A percentile compares a stretch with the other conserved stretches of the same genome.
phyloP scores from a whole-genome alignment of 2,329 filamentous ascomycete species.

The Teratosphaeria viscida region DNA sequence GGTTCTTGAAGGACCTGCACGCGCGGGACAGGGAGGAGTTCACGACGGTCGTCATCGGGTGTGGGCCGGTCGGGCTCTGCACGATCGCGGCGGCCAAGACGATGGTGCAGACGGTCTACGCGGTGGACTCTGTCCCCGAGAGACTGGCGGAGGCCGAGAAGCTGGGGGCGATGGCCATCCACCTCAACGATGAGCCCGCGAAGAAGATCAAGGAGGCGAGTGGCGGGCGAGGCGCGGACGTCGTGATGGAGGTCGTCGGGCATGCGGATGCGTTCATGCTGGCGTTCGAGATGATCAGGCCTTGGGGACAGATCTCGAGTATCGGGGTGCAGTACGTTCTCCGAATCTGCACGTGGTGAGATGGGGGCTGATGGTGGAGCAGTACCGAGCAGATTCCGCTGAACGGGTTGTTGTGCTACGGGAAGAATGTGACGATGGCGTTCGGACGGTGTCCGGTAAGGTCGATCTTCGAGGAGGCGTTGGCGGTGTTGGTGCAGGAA shows the following conservation, averaged over 20 bases:
- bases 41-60: slow-evolving; percentile 71
- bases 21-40: slow-evolving; percentile 50
- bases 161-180: slow-evolving; percentile 73
- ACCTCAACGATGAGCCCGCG: slow-evolving; percentile 49
- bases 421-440: slow-evolving; percentile 40
- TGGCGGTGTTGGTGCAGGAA: slow-evolving; percentile 36
- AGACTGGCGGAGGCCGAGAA: slow-evolving; percentile 61
- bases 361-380: not conserved
- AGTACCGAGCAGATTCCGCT: slow-evolving; percentile 33
- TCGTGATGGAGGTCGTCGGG: slow-evolving; percentile 53
- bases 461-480: slow-evolving; percentile 38
- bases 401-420: slow-evolving; percentile 39
- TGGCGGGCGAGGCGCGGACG: slow-evolving; percentile 71
- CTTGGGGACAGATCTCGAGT: slow-evolving; percentile 38
- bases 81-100: slow-evolving; percentile 36
- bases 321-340: slow-evolving; percentile 36
- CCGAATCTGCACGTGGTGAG: not conserved
- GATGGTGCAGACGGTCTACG: slow-evolving; percentile 24
- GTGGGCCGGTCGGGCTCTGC: slow-evolving; percentile 70
- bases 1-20: slow-evolving; percentile 58
- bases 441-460: slow-evolving; percentile 42
- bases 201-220: slow-evolving; percentile 64
- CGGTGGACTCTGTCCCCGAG: slow-evolving; percentile 50
- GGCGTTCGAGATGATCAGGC: slow-evolving; percentile 39
- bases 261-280: slow-evolving; percentile 38